These are phyloP conservation scores for Areca catechu DNA, from an alignment of 176 grass and related monocot species.

Conservation along the genomic window DNA sequence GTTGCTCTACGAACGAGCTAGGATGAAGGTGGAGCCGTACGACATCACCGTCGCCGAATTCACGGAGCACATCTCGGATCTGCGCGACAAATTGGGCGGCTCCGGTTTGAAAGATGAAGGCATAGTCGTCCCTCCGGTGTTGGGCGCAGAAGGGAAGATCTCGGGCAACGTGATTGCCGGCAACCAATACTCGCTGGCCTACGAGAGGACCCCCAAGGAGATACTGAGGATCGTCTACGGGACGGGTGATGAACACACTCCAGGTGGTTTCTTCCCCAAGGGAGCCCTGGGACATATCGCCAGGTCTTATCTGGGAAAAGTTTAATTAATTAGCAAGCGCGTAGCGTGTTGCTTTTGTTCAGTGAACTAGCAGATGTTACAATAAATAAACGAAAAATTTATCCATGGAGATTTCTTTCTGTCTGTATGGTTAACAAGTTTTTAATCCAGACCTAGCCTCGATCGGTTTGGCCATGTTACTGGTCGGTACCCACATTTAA, in stretches of 20 bases:
- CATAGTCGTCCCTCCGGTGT: slow-evolving; percentile 29
- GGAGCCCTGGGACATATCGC: slow-evolving; percentile 61
- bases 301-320: slow-evolving; percentile 1
- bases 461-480: no score
- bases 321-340: no score
- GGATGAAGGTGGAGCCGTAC: slow-evolving; percentile 35
- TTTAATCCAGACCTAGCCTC: no score
- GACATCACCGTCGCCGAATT: slow-evolving; percentile 58
- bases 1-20: slow-evolving; percentile 52
- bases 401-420: no score
- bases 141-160: slow-evolving; percentile 48
- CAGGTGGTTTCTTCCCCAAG: slow-evolving; percentile 75
- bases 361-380: no score
- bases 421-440: no score
- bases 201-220: slow-evolving; percentile 60
- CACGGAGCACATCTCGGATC: slow-evolving; percentile 49
- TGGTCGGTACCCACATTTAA: no score
- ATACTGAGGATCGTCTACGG: slow-evolving; percentile 77
- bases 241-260: slow-evolving; percentile 34
- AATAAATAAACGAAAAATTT: no score
- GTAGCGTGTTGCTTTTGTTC: no score
- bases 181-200: slow-evolving; percentile 51
- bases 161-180: slow-evolving; percentile 74
- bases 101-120: slow-evolving; percentile 71
- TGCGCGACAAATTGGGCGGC: slow-evolving; percentile 56